phyloP scores from a whole-genome alignment of 106 monocot species.

The Iris macrosiphon region DNA sequence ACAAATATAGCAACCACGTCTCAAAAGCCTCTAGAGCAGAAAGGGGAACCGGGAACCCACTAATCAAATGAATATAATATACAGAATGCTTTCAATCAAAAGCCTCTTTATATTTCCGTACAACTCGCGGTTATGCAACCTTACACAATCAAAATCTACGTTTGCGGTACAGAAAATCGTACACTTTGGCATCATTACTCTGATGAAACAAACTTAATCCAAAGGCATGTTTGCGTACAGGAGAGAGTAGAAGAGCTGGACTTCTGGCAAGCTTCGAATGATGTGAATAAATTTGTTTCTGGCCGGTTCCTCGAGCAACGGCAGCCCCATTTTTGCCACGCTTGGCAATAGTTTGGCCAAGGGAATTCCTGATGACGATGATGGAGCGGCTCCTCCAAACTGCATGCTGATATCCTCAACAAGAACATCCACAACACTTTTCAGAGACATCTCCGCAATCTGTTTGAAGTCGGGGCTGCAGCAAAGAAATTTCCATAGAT shows the following conservation, averaged over 20 bases:
- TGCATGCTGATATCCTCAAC: slow-evolving; percentile 37
- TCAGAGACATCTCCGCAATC: slow-evolving; percentile 50
- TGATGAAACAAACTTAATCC: slow-evolving; percentile 12
- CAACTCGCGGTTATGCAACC: too few species aligned
- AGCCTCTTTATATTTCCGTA: too few species aligned
- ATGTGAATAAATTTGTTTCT: slow-evolving; percentile 60
- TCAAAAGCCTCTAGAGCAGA: too few species aligned
- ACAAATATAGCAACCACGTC: too few species aligned
- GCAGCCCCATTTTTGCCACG: slow-evolving; percentile 29
- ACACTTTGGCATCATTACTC: too few species aligned
- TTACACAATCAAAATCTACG: too few species aligned
- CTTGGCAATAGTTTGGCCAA: slow-evolving; percentile 70
- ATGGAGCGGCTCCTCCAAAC: slow-evolving; percentile 7
- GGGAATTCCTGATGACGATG: slow-evolving; percentile 30
- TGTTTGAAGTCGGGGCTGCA: slow-evolving; percentile 71
- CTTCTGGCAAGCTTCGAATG: slow-evolving; percentile 58
- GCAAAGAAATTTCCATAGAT: too few species aligned
- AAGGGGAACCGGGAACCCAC: too few species aligned
- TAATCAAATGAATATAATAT: too few species aligned
- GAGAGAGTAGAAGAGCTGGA: slow-evolving; percentile 72
- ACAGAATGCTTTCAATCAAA: too few species aligned
- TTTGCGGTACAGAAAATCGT: too few species aligned
- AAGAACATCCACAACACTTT: slow-evolving; percentile 48
- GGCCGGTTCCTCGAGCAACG: slow-evolving; percentile 67
- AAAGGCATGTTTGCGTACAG: slow-evolving; percentile 61